Evolutionary conservation across 306 rosid genomes (phyloP).

Genomic region (Elaeagnus macrophylla): DNA sequence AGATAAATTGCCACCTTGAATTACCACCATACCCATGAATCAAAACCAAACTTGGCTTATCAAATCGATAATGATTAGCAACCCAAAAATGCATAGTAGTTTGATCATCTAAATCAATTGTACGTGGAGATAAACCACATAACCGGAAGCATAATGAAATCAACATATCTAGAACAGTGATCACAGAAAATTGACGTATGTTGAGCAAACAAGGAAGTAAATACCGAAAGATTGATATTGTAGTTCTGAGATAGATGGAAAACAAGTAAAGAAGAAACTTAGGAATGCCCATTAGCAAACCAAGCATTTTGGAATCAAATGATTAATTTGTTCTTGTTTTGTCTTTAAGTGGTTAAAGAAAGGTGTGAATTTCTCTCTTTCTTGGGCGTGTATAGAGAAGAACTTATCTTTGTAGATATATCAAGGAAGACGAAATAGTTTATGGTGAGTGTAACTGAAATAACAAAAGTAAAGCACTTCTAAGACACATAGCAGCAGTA

Average conservation of each 20-base stretch:
- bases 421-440: no score
- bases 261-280: background rate
- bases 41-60: slow-evolving; percentile 20
- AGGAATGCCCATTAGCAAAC: slow-evolving; percentile 4
- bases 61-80: slow-evolving; percentile 4
- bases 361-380: background rate
- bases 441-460: no score
- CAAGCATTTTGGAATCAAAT: background rate
- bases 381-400: no score
- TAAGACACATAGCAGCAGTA: no score
- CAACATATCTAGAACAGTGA: slow-evolving; percentile 5
- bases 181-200: background rate
- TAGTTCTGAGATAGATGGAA: slow-evolving; percentile 12
- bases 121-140: slow-evolving; percentile 25
- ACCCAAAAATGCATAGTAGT: slow-evolving; percentile 37
- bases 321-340: background rate
- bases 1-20: slow-evolving; percentile 30
- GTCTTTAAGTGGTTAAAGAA: background rate
- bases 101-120: slow-evolving; percentile 18
- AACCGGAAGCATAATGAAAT: slow-evolving; percentile 22
- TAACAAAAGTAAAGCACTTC: no score
- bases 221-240: slow-evolving; percentile 7
- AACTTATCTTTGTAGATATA: no score
- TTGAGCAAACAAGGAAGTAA: slow-evolving; percentile 2
- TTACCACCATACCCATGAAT: slow-evolving; percentile 45